phyloP scores from a whole-genome alignment of 1,284 basidiomycete genomes.

The Ganoderma sp. region DNA sequence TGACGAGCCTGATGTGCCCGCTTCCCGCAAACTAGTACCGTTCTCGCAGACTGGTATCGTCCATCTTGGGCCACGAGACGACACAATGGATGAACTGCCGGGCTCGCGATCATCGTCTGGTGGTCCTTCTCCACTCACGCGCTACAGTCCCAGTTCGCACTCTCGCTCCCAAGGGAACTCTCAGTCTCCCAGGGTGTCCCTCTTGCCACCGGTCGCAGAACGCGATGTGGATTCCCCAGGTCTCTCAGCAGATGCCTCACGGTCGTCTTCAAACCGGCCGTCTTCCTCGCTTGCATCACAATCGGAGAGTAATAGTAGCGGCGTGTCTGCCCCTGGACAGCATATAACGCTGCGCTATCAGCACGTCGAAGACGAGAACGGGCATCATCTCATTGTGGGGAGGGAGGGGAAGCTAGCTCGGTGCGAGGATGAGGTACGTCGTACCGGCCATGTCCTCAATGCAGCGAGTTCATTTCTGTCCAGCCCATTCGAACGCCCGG shows the following conservation, averaged over 20 bases:
- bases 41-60: conserved; percentile 57
- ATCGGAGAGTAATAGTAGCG: conserved; percentile 20
- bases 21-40: background rate
- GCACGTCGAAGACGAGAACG: conserved; percentile 71
- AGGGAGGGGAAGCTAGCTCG: conserved; percentile 70
- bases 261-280: conserved; percentile 22
- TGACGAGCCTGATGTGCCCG: background rate
- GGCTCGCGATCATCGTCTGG: conserved; percentile 27
- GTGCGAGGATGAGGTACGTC: conserved; percentile 82
- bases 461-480: conserved; percentile 4
- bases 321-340: conserved; percentile 31
- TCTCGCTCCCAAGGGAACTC: conserved; percentile 15
- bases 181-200: conserved; percentile 9
- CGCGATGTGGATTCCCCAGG: conserved; percentile 9
- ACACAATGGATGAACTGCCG: conserved; percentile 25
- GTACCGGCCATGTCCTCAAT: background rate
- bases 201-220: background rate
- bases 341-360: conserved; percentile 69
- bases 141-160: conserved; percentile 21
- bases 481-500: conserved; percentile 87
- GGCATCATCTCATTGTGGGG: conserved; percentile 77
- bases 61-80: conserved; percentile 50
- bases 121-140: conserved; percentile 31
- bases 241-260: conserved; percentile 30
- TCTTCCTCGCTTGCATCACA: conserved; percentile 14